phyloP scores from a whole-genome alignment of 768 basidiomycete genomes.

The Artomyces pyxidatus region DNA sequence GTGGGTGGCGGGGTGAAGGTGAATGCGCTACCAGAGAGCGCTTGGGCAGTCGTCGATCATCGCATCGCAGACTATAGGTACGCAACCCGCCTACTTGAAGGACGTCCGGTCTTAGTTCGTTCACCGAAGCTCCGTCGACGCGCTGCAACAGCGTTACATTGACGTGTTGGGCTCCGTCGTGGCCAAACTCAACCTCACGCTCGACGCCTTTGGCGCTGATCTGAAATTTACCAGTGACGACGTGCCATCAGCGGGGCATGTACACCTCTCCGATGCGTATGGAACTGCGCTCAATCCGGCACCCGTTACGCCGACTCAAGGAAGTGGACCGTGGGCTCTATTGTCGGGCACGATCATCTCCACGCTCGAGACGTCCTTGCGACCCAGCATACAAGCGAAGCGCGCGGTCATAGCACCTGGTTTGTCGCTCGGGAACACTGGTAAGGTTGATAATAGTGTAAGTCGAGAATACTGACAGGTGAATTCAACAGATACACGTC shows the following conservation, averaged over 20 bases:
- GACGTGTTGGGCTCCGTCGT: conserved; percentile 20
- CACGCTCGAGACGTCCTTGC: conserved; percentile 22
- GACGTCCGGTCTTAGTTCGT: conserved; percentile 10
- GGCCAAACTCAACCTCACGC: conserved; percentile 29
- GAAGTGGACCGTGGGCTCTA: conserved; percentile 29
- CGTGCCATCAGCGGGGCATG: conserved; percentile 28
- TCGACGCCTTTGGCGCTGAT: conserved; percentile 31
- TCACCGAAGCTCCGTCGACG: conserved; percentile 21
- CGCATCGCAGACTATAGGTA: conserved; percentile 23
- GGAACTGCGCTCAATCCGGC: conserved; percentile 28
- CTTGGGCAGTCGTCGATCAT: conserved; percentile 20
- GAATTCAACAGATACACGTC: conserved; percentile 30
- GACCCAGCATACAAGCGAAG: conserved; percentile 18
- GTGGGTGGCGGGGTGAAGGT: conserved; percentile 32
- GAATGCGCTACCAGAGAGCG: conserved; percentile 36
- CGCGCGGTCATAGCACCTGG: conserved; percentile 30
- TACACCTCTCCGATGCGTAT: conserved; percentile 30
- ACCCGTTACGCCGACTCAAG: conserved; percentile 31
- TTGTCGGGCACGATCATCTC: conserved; percentile 37
- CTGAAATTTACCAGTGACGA: conserved; percentile 3
- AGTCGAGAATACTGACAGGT: neutral
- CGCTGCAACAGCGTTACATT: conserved; percentile 21
- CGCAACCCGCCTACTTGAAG: neutral
- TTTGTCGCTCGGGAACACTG: conserved; percentile 26
- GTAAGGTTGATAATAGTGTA: conserved; percentile 14